Percentiles rank a stretch among this genome's conserved stretches.
phyloP scores from a whole-genome alignment of 208 protist genomes.

The Acanthamoeba polyphaga region DNA sequence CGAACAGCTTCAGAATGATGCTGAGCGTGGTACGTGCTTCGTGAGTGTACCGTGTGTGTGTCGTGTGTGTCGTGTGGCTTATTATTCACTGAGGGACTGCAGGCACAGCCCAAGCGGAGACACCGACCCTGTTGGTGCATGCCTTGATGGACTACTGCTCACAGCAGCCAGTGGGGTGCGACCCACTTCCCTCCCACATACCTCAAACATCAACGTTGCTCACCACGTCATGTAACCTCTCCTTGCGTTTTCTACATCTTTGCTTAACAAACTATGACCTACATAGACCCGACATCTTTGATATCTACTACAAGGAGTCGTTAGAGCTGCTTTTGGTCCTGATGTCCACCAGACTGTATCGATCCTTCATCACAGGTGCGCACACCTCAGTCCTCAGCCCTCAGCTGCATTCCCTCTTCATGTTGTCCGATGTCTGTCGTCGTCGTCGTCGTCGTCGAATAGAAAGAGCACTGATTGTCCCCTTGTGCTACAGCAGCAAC shows the following conservation, averaged over 20 bases:
- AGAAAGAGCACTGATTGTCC: neutral
- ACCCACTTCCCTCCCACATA: neutral
- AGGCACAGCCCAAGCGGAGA: neutral
- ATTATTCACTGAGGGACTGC: neutral
- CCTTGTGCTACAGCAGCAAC: neutral
- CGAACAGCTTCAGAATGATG: neutral
- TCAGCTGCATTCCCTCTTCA: neutral
- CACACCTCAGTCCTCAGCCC: neutral
- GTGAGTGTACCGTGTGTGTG: neutral
- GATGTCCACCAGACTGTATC: conserved; percentile 35
- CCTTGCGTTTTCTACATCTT: neutral
- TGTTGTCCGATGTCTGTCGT: neutral
- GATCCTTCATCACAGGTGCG: neutral
- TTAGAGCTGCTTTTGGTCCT: conserved; percentile 37
- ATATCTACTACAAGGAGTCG: neutral
- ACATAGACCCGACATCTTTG: neutral
- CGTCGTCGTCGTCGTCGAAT: neutral
- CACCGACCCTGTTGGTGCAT: neutral
- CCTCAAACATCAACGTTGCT: neutral
- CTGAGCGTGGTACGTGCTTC: neutral
- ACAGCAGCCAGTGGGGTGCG: neutral
- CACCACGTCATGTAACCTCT: neutral
- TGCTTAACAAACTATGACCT: neutral
- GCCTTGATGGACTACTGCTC: conserved; percentile 58
- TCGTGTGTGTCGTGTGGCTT: too few species aligned